Conservation (phyloP, 768 basidiomycete genomes). For the Gloeopeniophorella convolvens region DNA sequence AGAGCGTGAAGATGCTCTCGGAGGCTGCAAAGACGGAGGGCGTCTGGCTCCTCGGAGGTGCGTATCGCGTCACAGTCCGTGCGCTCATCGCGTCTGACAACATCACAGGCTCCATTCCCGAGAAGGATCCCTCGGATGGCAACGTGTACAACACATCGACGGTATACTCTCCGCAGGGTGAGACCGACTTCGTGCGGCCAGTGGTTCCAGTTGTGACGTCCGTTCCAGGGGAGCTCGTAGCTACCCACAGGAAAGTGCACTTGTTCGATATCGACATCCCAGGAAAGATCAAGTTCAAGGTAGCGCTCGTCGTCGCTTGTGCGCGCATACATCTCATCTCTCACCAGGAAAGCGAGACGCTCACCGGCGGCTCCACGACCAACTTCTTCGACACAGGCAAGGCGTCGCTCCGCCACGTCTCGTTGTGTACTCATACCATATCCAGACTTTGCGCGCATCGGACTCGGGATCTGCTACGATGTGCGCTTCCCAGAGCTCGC, state of each 20-base stretch:
- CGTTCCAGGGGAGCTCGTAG: conserved; percentile 68
- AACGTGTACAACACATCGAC: conserved; percentile 92
- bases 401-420: background rate
- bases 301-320: conserved; percentile 21
- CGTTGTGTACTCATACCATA: background rate
- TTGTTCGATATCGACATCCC: conserved; percentile 97
- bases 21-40: conserved; percentile 67
- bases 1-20: conserved; percentile 79
- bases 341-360: conserved; percentile 78
- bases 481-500: conserved; percentile 92
- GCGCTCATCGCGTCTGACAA: background rate
- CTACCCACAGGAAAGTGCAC: conserved; percentile 89
- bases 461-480: conserved; percentile 95
- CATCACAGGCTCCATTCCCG: conserved; percentile 87
- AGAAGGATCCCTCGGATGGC: conserved; percentile 53
- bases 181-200: conserved; percentile 1
- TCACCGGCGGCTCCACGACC: conserved; percentile 66
- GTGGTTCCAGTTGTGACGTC: conserved; percentile 10
- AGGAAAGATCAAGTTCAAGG: conserved; percentile 87
- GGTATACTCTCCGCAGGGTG: conserved; percentile 79
- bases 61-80: conserved; percentile 4
- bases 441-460: conserved; percentile 95
- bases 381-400: conserved; percentile 84
- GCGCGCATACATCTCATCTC: background rate
- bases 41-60: conserved; percentile 93